phyloP scores from a whole-genome alignment of 192 early-diverging fungal genomes.

The Backusella liffmaniae region DNA sequence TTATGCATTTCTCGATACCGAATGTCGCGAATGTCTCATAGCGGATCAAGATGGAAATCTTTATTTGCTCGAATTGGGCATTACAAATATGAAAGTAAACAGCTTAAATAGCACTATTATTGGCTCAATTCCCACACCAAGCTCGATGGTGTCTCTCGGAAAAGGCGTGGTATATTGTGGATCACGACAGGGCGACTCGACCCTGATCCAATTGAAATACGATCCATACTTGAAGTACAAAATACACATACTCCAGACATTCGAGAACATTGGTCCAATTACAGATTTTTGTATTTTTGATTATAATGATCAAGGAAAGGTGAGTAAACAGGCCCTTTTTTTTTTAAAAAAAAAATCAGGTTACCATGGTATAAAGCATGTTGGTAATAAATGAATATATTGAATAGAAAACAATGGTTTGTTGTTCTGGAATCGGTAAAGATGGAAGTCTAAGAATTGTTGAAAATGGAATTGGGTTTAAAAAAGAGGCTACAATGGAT shows the following conservation, averaged over 20 bases:
- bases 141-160: constrained; percentile 67
- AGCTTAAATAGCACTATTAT: constrained; percentile 18
- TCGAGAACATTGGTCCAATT: constrained; percentile 79
- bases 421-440: constrained; percentile 78
- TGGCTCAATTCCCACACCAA: constrained; percentile 48
- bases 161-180: constrained; percentile 78
- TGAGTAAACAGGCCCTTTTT: constrained; percentile 12
- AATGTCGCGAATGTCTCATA: constrained; percentile 60
- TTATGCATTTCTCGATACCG: constrained; percentile 51
- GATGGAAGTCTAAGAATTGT: constrained; percentile 80
- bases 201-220: constrained; percentile 62
- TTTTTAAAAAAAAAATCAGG: background rate
- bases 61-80: constrained; percentile 43
- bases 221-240: constrained; percentile 48
- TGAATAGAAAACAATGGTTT: constrained; percentile 69
- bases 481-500: constrained; percentile 54
- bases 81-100: constrained; percentile 15
- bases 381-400: too few relatives aligned
- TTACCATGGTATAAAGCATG: background rate
- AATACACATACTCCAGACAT: constrained; percentile 61
- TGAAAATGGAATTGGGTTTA: constrained; percentile 86
- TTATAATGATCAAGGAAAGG: constrained; percentile 62
- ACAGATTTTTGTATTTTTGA: constrained; percentile 86
- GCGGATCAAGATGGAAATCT: constrained; percentile 67
- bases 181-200: constrained; percentile 83